A percentile compares a stretch with the other conserved stretches of the same genome.
These are phyloP conservation scores for Fusarium heterosporum DNA, from an alignment of 2,329 filamentous ascomycete species.

Conservation along the genomic window DNA sequence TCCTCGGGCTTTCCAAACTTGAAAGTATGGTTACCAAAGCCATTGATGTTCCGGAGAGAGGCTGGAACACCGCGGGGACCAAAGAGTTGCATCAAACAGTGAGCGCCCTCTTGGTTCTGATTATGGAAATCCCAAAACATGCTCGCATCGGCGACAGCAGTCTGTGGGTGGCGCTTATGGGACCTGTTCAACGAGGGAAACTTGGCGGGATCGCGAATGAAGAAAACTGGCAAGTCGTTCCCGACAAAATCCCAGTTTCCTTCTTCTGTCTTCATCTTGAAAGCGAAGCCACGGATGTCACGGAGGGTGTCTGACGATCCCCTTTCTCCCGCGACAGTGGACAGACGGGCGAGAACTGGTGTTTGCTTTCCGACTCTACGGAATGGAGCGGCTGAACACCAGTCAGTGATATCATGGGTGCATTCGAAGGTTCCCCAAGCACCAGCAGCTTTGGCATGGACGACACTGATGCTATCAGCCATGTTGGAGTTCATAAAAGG, in stretches of 20 bases:
- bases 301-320: constrained; percentile 5
- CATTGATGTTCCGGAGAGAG: background rate
- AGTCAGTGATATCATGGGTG: constrained; percentile 12
- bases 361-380: constrained; percentile 8
- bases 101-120: constrained; percentile 10
- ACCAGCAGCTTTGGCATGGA: constrained; percentile 13
- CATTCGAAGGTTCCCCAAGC: constrained; percentile 14
- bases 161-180: constrained; percentile 4
- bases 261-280: constrained; percentile 19
- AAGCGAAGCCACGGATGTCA: constrained; percentile 6
- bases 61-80: background rate
- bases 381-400: constrained; percentile 9
- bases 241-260: constrained; percentile 18
- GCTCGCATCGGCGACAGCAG: constrained; percentile 2
- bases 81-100: constrained; percentile 1
- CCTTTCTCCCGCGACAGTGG: constrained; percentile 1
- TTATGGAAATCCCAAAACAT: constrained; percentile 22
- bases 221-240: constrained; percentile 13
- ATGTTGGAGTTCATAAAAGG: background rate
- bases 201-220: constrained; percentile 12
- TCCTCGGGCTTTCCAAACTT: constrained; percentile 15
- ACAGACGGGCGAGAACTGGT: background rate
- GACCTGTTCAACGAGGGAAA: constrained; percentile 6
- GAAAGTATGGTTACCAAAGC: constrained; percentile 10
- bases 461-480: constrained; percentile 1